These are phyloP conservation scores for Neurospora pannonica DNA, from an alignment of 495 filamentous ascomycete genomes.

Conservation along the genomic window DNA sequence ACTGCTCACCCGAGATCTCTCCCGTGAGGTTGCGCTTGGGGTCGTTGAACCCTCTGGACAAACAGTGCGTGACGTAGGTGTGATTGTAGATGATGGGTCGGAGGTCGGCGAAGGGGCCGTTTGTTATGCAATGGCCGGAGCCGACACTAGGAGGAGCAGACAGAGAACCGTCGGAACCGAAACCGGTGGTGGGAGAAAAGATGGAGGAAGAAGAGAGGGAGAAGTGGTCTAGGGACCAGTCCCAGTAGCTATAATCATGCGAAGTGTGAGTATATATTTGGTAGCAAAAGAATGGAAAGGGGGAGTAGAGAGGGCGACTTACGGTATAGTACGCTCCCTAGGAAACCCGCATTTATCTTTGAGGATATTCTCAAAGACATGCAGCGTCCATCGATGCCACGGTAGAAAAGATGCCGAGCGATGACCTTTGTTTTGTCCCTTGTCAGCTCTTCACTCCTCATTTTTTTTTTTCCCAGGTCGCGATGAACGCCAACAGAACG, in stretches of 20 bases:
- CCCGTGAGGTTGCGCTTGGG: background rate
- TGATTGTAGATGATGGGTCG: constrained; percentile 1
- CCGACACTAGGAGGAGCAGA: background rate
- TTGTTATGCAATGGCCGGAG: background rate
- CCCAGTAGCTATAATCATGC: background rate
- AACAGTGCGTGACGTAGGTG: constrained; percentile 1
- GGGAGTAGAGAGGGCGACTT: too few relatives aligned
- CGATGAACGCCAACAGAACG: too few relatives aligned
- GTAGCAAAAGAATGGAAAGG: too few relatives aligned
- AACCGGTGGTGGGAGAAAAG: background rate
- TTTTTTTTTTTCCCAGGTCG: too few relatives aligned
- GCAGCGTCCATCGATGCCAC: background rate
- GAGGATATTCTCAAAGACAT: background rate
- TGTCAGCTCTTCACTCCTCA: background rate
- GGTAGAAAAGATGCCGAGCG: background rate
- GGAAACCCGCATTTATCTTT: constrained; percentile 1
- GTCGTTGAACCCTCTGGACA: background rate
- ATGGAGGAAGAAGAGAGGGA: background rate
- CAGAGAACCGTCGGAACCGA: background rate
- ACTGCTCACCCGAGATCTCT: background rate
- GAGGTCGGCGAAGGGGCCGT: background rate
- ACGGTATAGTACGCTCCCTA: background rate
- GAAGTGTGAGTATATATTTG: too few relatives aligned
- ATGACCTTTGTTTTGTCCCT: background rate
- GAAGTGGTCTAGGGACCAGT: constrained; percentile 1